These are phyloP conservation scores for Chytriomyces confervae DNA, from an alignment of 192 early-diverging fungal species.

Conservation along the genomic window DNA sequence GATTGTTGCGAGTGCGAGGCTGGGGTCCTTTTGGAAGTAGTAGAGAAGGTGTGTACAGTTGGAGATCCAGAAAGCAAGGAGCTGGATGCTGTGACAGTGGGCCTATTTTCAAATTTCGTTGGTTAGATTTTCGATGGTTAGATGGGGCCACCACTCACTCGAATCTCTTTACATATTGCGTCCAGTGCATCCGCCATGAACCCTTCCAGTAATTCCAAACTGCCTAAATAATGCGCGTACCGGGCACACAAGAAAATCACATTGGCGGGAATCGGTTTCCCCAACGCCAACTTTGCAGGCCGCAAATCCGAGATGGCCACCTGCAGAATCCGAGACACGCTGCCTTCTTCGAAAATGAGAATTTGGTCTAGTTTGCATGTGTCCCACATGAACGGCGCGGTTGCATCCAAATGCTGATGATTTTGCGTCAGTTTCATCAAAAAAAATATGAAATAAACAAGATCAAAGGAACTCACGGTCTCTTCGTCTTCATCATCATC, in stretches of 20 bases:
- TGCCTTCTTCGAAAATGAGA: conserved; percentile 85
- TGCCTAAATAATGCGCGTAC: conserved; percentile 84
- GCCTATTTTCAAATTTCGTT: too few relatives aligned
- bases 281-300: conserved; percentile 8
- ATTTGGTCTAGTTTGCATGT: conserved; percentile 88
- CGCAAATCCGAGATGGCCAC: conserved; percentile 71
- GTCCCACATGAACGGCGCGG: conserved; percentile 74
- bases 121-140: too few relatives aligned
- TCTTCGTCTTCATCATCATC: neutral
- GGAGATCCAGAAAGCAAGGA: conserved; percentile 83
- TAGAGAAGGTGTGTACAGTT: conserved; percentile 84
- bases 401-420: neutral
- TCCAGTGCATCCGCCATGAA: conserved; percentile 65
- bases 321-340: conserved; percentile 76
- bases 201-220: conserved; percentile 72
- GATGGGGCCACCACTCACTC: neutral
- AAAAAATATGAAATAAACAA: neutral
- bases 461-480: neutral
- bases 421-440: neutral
- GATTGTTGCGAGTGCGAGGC: conserved; percentile 70
- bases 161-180: conserved; percentile 20
- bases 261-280: conserved; percentile 75
- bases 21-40: conserved; percentile 86
- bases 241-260: conserved; percentile 85
- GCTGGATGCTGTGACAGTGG: conserved; percentile 61